phyloP scores from a whole-genome alignment of 257 asterid species.

The Solanum appendiculatum region DNA sequence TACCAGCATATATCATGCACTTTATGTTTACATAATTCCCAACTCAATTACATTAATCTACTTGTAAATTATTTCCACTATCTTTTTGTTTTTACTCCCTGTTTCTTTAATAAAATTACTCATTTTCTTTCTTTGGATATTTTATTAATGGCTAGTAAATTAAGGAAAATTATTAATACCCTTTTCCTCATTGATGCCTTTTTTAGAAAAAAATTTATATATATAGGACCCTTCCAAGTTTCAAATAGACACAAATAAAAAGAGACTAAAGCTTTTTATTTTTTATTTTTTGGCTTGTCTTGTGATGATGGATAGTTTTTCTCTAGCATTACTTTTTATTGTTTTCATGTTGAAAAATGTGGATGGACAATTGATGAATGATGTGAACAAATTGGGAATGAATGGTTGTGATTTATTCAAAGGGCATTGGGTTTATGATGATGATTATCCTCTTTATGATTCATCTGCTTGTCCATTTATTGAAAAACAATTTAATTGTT shows the following conservation, averaged over 20 bases:
- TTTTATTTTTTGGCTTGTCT: background rate
- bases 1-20: background rate
- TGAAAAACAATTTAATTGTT: constrained; percentile 13
- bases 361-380: background rate
- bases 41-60: too few species aligned
- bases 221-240: background rate
- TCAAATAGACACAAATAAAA: background rate
- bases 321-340: background rate
- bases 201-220: background rate
- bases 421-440: constrained; percentile 24
- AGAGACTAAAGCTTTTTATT: background rate
- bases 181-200: background rate
- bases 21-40: background rate
- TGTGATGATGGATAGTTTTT: background rate
- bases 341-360: background rate
- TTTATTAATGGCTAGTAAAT: background rate
- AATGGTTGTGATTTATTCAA: constrained; percentile 6
- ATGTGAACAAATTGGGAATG: background rate
- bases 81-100: background rate
- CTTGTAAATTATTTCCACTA: background rate
- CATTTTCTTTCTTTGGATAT: background rate
- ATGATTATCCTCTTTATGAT: constrained; percentile 17
- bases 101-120: background rate
- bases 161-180: background rate
- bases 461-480: constrained; percentile 15